Base-by-base conservation (phyloP, 208 protist species). In the Novymonas esmeraldas region DNA sequence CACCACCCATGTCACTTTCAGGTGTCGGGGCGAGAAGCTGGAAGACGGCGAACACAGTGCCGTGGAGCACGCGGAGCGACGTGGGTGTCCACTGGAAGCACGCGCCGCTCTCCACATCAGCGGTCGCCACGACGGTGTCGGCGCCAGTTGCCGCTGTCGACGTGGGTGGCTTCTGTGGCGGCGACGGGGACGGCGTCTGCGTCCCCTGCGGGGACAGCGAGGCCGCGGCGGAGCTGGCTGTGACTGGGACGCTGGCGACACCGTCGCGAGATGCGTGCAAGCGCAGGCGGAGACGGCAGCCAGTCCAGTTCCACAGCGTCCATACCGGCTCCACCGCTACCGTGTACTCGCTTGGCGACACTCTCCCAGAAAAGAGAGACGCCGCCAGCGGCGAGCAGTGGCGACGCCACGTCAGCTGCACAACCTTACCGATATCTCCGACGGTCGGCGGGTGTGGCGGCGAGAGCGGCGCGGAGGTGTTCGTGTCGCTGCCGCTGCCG, bases 241-340 rank as follows among this genome's bases (percentile, higher is more conserved):
- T 41, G 24, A 59, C 31, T 26, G 54, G 34, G 9, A 14, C 22
- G 18, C 36, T 18, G 20, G 0, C n/a, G 5, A 16, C 28, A 38
- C 33, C 64, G 7, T 44, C 14, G n/a, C 39, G 16, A 10, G 49
- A 39, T 6, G 20, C n/a, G 5, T 59, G 38, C 34, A 75, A 20
- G 24, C 45, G 61, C 38, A 75, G 45, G 2, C 70, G 70, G n/a
- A 75, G 24, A 1, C 61, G 70, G 29, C 70, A 75, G 26, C 70
- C 70, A 7, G 61, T 69, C 52, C 61, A 59, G 38, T 75, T 75
- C 70, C 70, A 75, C 42, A 75, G 45, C 61, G 70, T 75, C 70
- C 70, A 75, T 38, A 75, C 70, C 20, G 70, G 70, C 28, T 64
- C 61, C 28, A 69, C 70, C 4, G 41, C 50, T 1, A 75, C 70